Evolutionary conservation across 2,329 filamentous ascomycete genomes (phyloP).

Genomic region (Neurospora sp.): DNA sequence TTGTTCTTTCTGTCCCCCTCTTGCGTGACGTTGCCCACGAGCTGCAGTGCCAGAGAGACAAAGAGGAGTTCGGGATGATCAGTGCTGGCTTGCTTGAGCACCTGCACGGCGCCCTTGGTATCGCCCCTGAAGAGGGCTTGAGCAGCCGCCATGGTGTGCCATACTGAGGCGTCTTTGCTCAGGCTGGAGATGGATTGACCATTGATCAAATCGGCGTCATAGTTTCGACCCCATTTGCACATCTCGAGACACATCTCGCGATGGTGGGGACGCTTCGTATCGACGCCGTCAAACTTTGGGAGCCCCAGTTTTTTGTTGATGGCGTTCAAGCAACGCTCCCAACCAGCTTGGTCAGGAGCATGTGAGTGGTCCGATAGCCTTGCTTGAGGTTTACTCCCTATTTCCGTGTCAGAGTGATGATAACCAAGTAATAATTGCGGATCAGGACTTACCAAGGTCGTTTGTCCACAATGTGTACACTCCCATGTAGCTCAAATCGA

Average conservation of each 20-base stretch:
- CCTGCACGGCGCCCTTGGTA: conserved; percentile 56
- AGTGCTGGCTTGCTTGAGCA: conserved; percentile 58
- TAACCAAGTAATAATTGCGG: not conserved
- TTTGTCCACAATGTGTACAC: conserved; percentile 65
- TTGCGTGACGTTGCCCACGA: conserved; percentile 32
- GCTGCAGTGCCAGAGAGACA: conserved; percentile 56
- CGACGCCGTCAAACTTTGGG: conserved; percentile 47
- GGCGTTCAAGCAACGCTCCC: conserved; percentile 52
- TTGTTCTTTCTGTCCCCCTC: conserved; percentile 27
- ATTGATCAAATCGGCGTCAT: conserved; percentile 33
- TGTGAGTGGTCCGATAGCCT: conserved; percentile 37
- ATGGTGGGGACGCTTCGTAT: conserved; percentile 58
- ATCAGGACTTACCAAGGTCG: conserved; percentile 44
- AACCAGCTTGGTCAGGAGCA: conserved; percentile 39
- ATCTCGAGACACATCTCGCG: conserved; percentile 67
- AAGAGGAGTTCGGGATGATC: conserved; percentile 57
- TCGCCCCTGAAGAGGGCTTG: conserved; percentile 66
- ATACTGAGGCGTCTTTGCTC: conserved; percentile 38
- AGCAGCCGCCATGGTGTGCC: conserved; percentile 65
- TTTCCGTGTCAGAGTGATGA: conserved; percentile 7
- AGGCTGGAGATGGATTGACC: conserved; percentile 33
- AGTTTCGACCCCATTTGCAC: conserved; percentile 58
- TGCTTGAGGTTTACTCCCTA: conserved; percentile 38
- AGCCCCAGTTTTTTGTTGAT: conserved; percentile 47
- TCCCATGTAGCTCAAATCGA: conserved; percentile 70